Base-by-base conservation (phyloP, 331 rosid species). In the Quercus phellos region DNA sequence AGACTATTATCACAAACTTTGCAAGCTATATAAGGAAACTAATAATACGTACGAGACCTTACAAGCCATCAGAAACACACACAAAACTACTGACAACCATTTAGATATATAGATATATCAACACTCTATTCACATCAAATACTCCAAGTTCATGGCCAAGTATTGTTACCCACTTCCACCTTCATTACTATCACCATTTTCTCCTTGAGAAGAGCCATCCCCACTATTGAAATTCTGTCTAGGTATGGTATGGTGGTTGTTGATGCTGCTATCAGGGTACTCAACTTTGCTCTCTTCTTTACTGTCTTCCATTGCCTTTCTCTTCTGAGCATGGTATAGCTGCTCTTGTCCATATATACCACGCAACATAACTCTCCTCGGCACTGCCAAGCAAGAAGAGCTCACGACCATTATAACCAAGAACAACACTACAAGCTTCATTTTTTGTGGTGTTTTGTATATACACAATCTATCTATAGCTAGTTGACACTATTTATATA, bases 321-420 rank as follows among this genome's bases (percentile, higher is more conserved):
- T 80, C 4, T 56, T 71, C 70, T 77, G 73, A 55, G 17, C 66
- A 14, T 11, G 74, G 79, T 77, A 84, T 55, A 74, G 72, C 70
- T 87, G 87, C 83, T 84, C 88, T 76, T 81, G 87, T 43, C 87
- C 85, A 61, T 79, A 80, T 56, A 72, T 80, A 51, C 89, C 88
- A 55, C 87, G 88, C 60, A 83, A 6, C 61, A 70, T 75, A 8
- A 46, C 81, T 72, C 86, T 81, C 55, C 79, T 71, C 18, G 90
- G 80, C 21, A 68, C 87, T 4, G 82, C 87, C 55, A 73, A 74
- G 82, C 73, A 58, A 66, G 73, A 13, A 26, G 72, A 73, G 70
- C 63, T 74, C 68, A 83, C 70, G 79, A 81, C 68, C 75, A 78
- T 78, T 63, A 67, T 12, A 38, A 73, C 83, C 11, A 88, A 51